Evolutionary conservation across 2,329 filamentous ascomycete species (phyloP), one percentile per base, ranked within the genome.

Genomic region (Aspergillus sp.): DNA sequence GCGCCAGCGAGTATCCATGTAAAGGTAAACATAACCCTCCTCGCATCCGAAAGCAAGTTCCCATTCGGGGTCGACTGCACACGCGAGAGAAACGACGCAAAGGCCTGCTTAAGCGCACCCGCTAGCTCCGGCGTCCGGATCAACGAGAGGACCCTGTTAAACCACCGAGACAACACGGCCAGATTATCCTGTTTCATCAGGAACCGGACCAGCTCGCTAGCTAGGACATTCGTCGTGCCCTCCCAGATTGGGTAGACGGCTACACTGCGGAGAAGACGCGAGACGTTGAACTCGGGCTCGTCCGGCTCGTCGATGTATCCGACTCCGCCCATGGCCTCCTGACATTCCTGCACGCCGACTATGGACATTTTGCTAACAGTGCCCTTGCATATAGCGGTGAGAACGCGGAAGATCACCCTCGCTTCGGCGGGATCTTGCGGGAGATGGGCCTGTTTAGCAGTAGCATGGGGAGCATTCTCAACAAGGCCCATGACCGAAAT

Each of bases 141-240:
- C 42, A 57, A 42, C 5, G 34, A 18, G 11, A 49, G 15, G 6
- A 53, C 49, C 4, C 55, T 15, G 30, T 45, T 44, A 20, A 57
- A 26, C 55, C 55, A 53, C 4, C 36, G 36, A 2, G 12, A 13
- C 39, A 57, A 49, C 4, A 57, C 55, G 2, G 3, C 36, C 24
- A 57, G 4, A 24, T 44, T 44, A 15, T 44, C 9, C 8, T 26
- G 26, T 1, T 26, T 42, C 1, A 55, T 13, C 11, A 57, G 38
- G 13, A 53, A 49, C 26, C 55, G 24, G 36, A 57, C 55, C 34
- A 52, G 44, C 43, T 57, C 55, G 22, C 55, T 57, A 9, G 84
- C 84, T 53, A 91, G 77, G 5, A 91, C 86, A 64, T 90, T 87
- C 0, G 87, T 89, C 0, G 89, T 91, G 1, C 88, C 87, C 70